These are phyloP conservation scores for Kuraishia hungarica DNA, from an alignment of 805 yeast genomes.

Conservation along the genomic window DNA sequence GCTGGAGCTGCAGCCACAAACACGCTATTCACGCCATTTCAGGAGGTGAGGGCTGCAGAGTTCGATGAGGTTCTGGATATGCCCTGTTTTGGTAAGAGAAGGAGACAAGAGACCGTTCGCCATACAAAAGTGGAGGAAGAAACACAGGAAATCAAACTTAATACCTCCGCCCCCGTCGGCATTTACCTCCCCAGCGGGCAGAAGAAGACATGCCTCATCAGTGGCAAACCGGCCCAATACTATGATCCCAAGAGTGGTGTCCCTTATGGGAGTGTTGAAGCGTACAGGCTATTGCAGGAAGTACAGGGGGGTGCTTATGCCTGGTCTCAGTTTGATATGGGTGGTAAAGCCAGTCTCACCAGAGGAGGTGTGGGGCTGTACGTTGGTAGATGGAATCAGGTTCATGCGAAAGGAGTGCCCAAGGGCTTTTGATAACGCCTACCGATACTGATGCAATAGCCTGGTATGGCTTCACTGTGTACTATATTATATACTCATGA, in stretches of 20 bases:
- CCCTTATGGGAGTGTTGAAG: slow-evolving; percentile 77
- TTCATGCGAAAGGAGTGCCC: slow-evolving; percentile 83
- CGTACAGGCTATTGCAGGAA: slow-evolving; percentile 55
- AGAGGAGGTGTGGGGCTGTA: slow-evolving; percentile 32
- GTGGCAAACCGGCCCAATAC: slow-evolving; percentile 74
- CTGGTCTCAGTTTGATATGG: slow-evolving; percentile 43
- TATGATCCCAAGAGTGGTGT: slow-evolving; percentile 85
- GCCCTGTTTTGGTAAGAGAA: slow-evolving; percentile 59
- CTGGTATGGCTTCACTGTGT: too few species aligned
- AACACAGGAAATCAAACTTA: slow-evolving; percentile 38
- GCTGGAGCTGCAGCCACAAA: slow-evolving; percentile 3
- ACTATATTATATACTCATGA: not conserved
- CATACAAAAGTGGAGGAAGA: slow-evolving; percentile 36
- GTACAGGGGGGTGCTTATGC: slow-evolving; percentile 45
- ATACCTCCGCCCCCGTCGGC: slow-evolving; percentile 69
- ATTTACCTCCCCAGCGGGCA: slow-evolving; percentile 62
- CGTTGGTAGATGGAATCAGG: slow-evolving; percentile 26
- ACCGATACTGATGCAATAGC: too few species aligned
- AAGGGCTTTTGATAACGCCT: slow-evolving; percentile 52
- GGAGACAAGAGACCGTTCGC: slow-evolving; percentile 29
- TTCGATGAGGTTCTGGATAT: slow-evolving; percentile 35
- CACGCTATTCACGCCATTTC: slow-evolving; percentile 8
- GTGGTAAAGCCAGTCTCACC: slow-evolving; percentile 28
- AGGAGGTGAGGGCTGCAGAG: slow-evolving; percentile 10
- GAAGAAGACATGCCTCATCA: slow-evolving; percentile 61